Base-by-base conservation (phyloP, 2,329 filamentous ascomycete species). In the Botryotinia narcissicola region DNA sequence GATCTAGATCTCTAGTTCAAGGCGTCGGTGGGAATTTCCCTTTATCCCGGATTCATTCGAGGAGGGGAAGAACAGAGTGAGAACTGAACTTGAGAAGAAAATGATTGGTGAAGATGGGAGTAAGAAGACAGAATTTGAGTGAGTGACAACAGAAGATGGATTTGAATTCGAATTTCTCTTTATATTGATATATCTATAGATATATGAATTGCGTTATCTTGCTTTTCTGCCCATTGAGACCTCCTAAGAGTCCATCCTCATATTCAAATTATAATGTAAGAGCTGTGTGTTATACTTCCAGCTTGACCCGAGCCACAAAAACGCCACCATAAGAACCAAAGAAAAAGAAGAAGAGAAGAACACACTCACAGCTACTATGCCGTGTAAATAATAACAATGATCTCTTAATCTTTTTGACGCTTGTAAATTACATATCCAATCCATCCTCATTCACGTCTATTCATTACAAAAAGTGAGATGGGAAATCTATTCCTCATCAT, bases 401-500 rank as follows among this genome's bases (percentile, higher is more conserved):
- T 67, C 35, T 40, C 57, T 32, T 63, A 18, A 63, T 71, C 42
- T 62, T 60, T 32, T 35, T 48, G 57, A 46, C 42, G 57, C 69
- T 63, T 29, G n/a, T 63, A 71, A 62, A 71, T 71, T 71, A 62
- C 57, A 71, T 42, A 64, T 64, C n/a, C 51, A 22, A 7, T 70
- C 20, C 18, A 32, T 62, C 22, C 59, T 7, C 20, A 32, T 64
- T 25, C 59, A 22, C 54, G 37, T 51, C 20, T 44, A 35, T 64
- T 61, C 25, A n/a, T 14, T 37, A 22, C 44, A 29, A 8, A 64
- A 42, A 25, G 51, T 29, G 35, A 42, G 12, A 67, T 40, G n/a
- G 46, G 10, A 54, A 9, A 37, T 54, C 46, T 71, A 71, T 66
- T 78, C 74, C 37, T 75, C 78, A 68, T 75, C 78, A 66, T 77